Base-by-base conservation (phyloP, 2,329 filamentous ascomycete species). In the Trichophyton rubrum region DNA sequence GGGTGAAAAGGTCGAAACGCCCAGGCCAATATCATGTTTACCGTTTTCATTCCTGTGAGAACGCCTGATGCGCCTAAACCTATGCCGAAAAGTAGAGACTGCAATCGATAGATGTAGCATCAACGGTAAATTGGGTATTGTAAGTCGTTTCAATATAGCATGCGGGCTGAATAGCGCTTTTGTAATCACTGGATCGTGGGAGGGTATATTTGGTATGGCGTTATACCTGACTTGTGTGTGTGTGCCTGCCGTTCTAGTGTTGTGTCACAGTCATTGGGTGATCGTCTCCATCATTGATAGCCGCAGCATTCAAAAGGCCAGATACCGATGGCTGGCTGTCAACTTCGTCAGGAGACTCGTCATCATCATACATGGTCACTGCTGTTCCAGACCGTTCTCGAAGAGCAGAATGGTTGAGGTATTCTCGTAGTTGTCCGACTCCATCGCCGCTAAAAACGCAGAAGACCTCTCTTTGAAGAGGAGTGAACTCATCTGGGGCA, bases 381-480 rank as follows among this genome's bases (percentile, higher is more conserved):
- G 73, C 74, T 49, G 71, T 72, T 62, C 75, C 73, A 9, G 67
- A 70, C 62, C 68, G 66, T 41, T 71, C 70, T 49, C 67, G 61
- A 30, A 66, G 62, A 43, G 74, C 71, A 9, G 75, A 73, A 65
- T 64, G 66, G 57, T 90, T 95, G 43, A 99, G 80, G 69, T 90
- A 88, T 30, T 86, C 81, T 47, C 92, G 86, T 27, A 99, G 82
- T 45, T 83, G 82, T 47, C 79, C 78, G 1, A 99, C 92, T 60
- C 91, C 91, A 27, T 83, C 81, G 4, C 93, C 92, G 1, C 91
- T 96, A 73, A 99, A 99, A 59, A 99, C 93, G 70, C 93, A 99
- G 71, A 99, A 99, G 6, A 97, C 90, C 59, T 92, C 87, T 64
- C 93, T 85, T 72, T 99, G 93, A 70, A 96, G 90, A 55, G 92